Base-by-base conservation (phyloP, 2,329 filamentous ascomycete genomes). In the Stagonosporopsis chrysanthemi region DNA sequence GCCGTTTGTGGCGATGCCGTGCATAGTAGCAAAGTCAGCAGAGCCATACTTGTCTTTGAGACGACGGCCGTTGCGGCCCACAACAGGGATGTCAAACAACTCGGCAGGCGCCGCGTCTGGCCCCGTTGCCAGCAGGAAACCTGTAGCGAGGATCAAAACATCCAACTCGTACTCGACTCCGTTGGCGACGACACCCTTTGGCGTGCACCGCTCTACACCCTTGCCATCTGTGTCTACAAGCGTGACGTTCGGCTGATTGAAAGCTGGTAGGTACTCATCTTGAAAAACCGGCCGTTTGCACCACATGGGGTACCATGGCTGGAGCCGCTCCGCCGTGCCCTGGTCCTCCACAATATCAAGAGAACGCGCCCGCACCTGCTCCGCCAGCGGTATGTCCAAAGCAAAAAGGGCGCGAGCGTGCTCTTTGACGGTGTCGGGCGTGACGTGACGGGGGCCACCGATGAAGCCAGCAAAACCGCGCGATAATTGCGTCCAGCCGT, bases 271-370 rank as follows among this genome's bases (percentile, higher is more conserved):
- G 64, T 86, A 88, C 7, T 80, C 78, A 64, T 88, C 84, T 71
- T 84, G 83, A 70, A 88, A 88, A 19, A 78, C 81, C 0, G 86
- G 85, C 1, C 86, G 81, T 68, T 89, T 88, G 76, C 86, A 88
- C 82, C 83, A 87, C 19, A 23, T 36, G 22, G 83, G 80, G 65
- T 88, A 88, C 83, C 84, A 87, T 0, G 84, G 77, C 67, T 84
- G 83, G 9, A 88, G 77, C 9, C 73, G 78, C 40, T 78, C 78
- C 0, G 85, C 85, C 0, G 80, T 83, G 2, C 65, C 68, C 9
- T 68, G 68, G 61, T 88, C 80, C 39, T 80, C 70, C 22, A 88
- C 84, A 7, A 38, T 19, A 38, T 38, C 35, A 17, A 38, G n/a
- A 19, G 35, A 6, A 38, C 35, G 35, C 6, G 35, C 35, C 6